Base-by-base conservation (phyloP, 257 asterid species). In the Linderniella brevidens region DNA sequence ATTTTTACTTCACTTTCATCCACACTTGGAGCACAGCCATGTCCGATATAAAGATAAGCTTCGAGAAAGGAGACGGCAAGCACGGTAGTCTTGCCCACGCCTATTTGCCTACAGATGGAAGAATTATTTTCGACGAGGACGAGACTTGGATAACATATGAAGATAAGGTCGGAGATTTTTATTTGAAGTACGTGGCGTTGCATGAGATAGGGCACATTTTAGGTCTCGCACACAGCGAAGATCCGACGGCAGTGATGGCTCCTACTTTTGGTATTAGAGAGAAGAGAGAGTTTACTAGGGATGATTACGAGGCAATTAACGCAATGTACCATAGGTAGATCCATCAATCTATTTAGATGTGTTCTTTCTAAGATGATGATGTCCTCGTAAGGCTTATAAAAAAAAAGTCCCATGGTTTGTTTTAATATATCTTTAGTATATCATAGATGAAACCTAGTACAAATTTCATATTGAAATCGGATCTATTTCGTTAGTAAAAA, bases 151-250 rank as follows among this genome's bases (percentile, higher is more conserved):
- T 59, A 0, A 11, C 52, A 32, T 25, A 25, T 6, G 65, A 68
- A 9, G 68, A 41, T n/a, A 45, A 4, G 6, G 14, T 17, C 0
- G 66, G 61, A 10, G 11, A 42, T 10, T 17, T 53, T 11, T 70
- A 66, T 51, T 3, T 67, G 37, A 48, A 49, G 39, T 47, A 70
- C 0, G 53, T 66, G 4, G 70, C 56, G 17, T 36, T 70, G 59
- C 77, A 70, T 59, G 74, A 66, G 19, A 5, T 70, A 13, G 73
- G 77, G 0, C 68, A 63, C 41, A 1, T 52, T 38, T 57, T 64
- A 10, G 69, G 69, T 4, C 46, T 64, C 0, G 44, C n/a, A 1
- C 69, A 64, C 29, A 13, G 54, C 9, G 0, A 13, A 6, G 64
- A 53, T 36, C 41, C 4, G 7, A 39, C 25, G n/a, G 36, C 64